Conservation (phyloP, 192 early-diverging fungal species). For the Funneliformis geosporum region DNA sequence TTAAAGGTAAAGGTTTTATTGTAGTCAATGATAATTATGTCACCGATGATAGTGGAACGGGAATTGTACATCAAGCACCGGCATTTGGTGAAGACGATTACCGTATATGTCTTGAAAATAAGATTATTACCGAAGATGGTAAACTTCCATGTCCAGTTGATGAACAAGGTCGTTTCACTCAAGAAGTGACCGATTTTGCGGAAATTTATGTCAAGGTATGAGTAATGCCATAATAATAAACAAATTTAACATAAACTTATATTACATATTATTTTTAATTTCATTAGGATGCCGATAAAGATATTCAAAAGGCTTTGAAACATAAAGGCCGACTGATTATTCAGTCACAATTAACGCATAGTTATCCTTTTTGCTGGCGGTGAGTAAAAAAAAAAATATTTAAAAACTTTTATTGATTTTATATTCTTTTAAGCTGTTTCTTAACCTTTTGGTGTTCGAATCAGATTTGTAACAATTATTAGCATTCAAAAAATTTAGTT, state of each 20-base stretch:
- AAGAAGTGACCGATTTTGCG: conserved; percentile 73
- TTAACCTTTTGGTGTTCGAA: neutral
- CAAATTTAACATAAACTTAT: neutral
- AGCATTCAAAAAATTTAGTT: conserved; percentile 37
- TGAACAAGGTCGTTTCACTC: conserved; percentile 80
- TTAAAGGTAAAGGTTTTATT: conserved; percentile 79
- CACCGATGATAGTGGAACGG: conserved; percentile 91
- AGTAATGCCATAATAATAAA: neutral
- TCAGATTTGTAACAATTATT: conserved; percentile 7
- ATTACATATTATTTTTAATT: neutral
- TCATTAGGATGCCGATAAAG: conserved; percentile 88
- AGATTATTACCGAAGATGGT: conserved; percentile 80
- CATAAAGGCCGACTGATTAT: conserved; percentile 78
- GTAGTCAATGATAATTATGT: conserved; percentile 92
- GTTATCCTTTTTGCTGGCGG: conserved; percentile 98
- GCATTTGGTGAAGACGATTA: conserved; percentile 99
- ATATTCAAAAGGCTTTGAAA: conserved; percentile 91
- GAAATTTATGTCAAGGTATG: conserved; percentile 82
- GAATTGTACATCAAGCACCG: conserved; percentile 97
- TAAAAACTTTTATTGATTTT: neutral
- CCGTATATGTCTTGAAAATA: conserved; percentile 83
- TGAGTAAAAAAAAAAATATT: conserved; percentile 4
- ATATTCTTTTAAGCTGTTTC: conserved; percentile 8
- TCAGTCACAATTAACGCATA: conserved; percentile 88
- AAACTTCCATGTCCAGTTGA: conserved; percentile 90